phyloP scores from a whole-genome alignment of 208 protist genomes.

The Wallacemonas rigidus region DNA sequence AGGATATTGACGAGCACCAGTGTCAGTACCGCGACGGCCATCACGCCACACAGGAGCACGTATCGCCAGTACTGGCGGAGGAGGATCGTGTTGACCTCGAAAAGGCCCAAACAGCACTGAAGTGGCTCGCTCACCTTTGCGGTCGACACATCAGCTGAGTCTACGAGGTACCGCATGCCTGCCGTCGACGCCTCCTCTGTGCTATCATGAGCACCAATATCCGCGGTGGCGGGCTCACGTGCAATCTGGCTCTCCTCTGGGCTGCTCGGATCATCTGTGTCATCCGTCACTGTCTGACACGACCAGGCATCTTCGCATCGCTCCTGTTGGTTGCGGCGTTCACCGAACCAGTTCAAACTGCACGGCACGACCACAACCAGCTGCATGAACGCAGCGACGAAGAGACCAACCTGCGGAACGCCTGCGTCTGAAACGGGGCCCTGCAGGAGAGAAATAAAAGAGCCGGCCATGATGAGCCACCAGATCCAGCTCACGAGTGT shows the following conservation, averaged over 20 bases:
- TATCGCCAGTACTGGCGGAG: conserved; percentile 47
- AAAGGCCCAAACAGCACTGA: conserved; percentile 26
- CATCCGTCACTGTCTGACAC: conserved; percentile 15
- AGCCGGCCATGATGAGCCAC: conserved; percentile 54
- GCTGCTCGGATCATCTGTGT: neutral
- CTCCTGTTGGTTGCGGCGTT: conserved; percentile 56
- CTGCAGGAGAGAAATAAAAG: conserved; percentile 46
- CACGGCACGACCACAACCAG: conserved; percentile 50
- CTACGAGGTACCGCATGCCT: neutral
- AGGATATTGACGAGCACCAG: conserved; percentile 50
- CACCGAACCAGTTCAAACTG: conserved; percentile 66
- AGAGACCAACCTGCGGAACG: conserved; percentile 44
- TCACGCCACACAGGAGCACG: conserved; percentile 48
- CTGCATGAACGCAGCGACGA: conserved; percentile 55
- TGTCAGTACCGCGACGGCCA: conserved; percentile 40
- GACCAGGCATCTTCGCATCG: conserved; percentile 36
- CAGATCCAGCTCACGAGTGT: conserved; percentile 68
- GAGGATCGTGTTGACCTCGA: conserved; percentile 64
- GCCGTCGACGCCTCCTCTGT: conserved; percentile 5
- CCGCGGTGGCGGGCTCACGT: no score
- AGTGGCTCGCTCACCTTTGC: neutral
- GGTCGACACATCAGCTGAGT: neutral
- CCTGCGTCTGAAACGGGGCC: conserved; percentile 57
- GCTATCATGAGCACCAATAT: no score
- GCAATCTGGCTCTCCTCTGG: no score